These are phyloP conservation scores for Crithidia acanthocephali DNA, from an alignment of 208 protist species.

Conservation along the genomic window DNA sequence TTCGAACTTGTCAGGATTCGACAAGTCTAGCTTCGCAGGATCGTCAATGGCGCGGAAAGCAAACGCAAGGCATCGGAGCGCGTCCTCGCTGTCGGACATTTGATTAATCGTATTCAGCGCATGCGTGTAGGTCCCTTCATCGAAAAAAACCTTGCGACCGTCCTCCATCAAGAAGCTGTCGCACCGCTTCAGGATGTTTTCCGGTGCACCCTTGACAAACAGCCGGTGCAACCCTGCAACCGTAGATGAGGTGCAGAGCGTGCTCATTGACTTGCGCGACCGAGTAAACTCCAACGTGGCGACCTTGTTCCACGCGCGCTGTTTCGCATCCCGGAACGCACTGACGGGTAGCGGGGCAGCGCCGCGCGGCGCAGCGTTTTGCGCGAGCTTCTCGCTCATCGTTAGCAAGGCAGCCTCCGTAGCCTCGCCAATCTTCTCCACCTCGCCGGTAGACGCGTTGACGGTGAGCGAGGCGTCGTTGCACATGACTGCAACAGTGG, in stretches of 20 bases:
- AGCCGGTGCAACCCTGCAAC: constrained; percentile 44
- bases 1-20: constrained; percentile 68
- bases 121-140: constrained; percentile 13
- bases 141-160: constrained; percentile 56
- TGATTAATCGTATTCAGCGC: constrained; percentile 50
- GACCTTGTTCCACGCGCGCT: constrained; percentile 53
- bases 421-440: constrained; percentile 86
- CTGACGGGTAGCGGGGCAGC: constrained; percentile 28
- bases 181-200: constrained; percentile 93
- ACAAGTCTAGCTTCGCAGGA: constrained; percentile 47
- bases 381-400: constrained; percentile 92
- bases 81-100: constrained; percentile 62
- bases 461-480: constrained; percentile 76
- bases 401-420: constrained; percentile 93
- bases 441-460: constrained; percentile 24
- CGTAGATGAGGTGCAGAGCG: constrained; percentile 56
- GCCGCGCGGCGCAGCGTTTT: constrained; percentile 5
- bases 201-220: constrained; percentile 96
- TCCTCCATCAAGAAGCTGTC: constrained; percentile 54
- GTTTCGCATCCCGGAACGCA: constrained; percentile 32
- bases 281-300: constrained; percentile 95
- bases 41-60: constrained; percentile 56
- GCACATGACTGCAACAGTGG: constrained; percentile 70
- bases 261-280: constrained; percentile 96
- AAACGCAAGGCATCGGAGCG: constrained; percentile 87